A percentile compares a stretch with the other conserved stretches of the same genome.
Conservation (phyloP, 2,329 filamentous ascomycete genomes). For the Ophiostoma quercus region DNA sequence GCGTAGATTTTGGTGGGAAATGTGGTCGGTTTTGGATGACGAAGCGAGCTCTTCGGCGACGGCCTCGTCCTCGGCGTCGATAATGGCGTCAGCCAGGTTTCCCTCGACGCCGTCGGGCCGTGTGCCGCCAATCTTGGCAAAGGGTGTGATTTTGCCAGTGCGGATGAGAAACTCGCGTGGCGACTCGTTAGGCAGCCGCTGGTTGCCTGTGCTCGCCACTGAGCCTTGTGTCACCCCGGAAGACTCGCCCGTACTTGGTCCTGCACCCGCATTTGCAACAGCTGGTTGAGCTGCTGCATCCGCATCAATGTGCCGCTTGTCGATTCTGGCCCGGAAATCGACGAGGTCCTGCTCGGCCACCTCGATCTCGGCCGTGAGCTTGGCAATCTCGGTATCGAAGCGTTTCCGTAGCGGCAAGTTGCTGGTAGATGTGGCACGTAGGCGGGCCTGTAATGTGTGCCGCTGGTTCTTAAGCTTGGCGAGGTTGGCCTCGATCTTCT, state of each 20-base stretch:
- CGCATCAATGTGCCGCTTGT: conserved; percentile 53
- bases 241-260: no score
- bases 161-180: conserved; percentile 86
- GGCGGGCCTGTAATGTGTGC: conserved; percentile 46
- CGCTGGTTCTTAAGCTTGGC: conserved; percentile 62
- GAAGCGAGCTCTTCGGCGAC: conserved; percentile 46
- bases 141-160: conserved; percentile 96
- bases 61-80: conserved; percentile 76
- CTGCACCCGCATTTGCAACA: no score
- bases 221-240: no score
- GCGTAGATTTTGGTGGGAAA: conserved; percentile 68
- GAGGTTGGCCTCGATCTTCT: conserved; percentile 50
- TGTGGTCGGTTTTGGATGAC: conserved; percentile 43
- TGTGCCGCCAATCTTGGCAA: conserved; percentile 70
- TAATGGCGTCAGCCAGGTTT: conserved; percentile 68
- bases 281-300: no score
- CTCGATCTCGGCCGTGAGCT: conserved; percentile 52
- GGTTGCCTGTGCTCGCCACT: conserved; percentile 45
- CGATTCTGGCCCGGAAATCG: conserved; percentile 76
- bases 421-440: conserved; percentile 39
- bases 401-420: conserved; percentile 51
- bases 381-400: conserved; percentile 58
- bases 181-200: conserved; percentile 70
- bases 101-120: conserved; percentile 58
- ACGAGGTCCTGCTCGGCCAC: conserved; percentile 65